Evolutionary conservation across 2,329 filamentous ascomycete genomes (phyloP).

Genomic region (Lecanicillium sp.): DNA sequence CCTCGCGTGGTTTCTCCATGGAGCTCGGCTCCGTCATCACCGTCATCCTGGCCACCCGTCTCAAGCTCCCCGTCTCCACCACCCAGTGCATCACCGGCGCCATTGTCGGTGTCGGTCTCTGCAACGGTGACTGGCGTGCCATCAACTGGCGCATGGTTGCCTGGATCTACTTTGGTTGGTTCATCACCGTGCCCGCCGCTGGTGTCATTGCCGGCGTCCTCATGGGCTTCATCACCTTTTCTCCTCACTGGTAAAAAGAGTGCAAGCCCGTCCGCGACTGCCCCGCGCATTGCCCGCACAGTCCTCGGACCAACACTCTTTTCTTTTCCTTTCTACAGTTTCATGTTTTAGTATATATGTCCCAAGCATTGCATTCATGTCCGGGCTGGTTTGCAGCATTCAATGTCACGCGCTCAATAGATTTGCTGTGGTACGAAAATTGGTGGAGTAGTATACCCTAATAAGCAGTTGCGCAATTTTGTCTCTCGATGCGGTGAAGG

Average conservation of each 20-base stretch:
- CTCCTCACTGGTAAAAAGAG: constrained; percentile 45
- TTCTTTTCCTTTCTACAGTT: not conserved
- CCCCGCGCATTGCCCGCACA: constrained; percentile 3
- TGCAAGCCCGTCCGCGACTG: too few relatives aligned
- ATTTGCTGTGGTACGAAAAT: not conserved
- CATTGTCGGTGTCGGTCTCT: constrained; percentile 57
- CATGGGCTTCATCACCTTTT: constrained; percentile 58
- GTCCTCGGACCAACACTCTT: not conserved
- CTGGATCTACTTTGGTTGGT: constrained; percentile 55
- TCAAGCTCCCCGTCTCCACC: constrained; percentile 57
- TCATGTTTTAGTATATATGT: not conserved
- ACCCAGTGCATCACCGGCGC: constrained; percentile 60
- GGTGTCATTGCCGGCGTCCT: constrained; percentile 53
- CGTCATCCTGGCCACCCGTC: constrained; percentile 57
- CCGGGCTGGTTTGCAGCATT: not conserved
- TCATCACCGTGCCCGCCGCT: constrained; percentile 53
- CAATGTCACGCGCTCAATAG: not conserved
- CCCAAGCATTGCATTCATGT: not conserved
- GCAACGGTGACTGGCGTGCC: constrained; percentile 50
- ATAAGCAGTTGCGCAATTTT: not conserved
- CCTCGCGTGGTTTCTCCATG: constrained; percentile 53
- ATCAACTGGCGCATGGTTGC: constrained; percentile 59
- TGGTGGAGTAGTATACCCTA: not conserved
- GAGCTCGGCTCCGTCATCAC: constrained; percentile 57
- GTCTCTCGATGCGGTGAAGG: too few relatives aligned